Base-by-base conservation (phyloP, 2,329 filamentous ascomycete genomes). In the Aureobasidium mangrovei region DNA sequence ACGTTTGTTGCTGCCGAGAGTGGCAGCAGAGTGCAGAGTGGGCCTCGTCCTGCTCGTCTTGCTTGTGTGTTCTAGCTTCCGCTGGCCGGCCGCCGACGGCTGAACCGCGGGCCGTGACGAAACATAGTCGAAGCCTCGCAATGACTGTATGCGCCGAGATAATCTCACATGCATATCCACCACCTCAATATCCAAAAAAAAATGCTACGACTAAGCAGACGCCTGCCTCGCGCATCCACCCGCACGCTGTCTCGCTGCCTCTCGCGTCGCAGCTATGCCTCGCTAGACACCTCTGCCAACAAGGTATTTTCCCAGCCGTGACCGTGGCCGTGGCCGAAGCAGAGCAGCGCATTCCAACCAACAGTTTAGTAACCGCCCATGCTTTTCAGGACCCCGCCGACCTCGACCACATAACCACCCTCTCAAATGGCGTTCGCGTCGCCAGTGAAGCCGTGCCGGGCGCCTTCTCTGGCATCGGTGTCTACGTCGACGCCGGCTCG, bases 401-500 rank as follows among this genome's bases (percentile, higher is more conserved):
- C 60, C 81, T 95, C 63, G 89, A 96, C 69, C 77, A 85, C 61
- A 85, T 97, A 64, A 95, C 91, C 6, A 91, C 85, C 1, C 81
- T 98, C 12, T 77, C 89, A 47, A 98, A 98, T 78, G 93, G 93
- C 66, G 75, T 98, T 60, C 88, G 91, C 56, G 89, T 98, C 56
- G 93, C 93, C 27, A 95, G 91, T 42, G 93, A 98, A 69, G 90
- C 91, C 55, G 79, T 97, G 8, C 91, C 91, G 1, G 93, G 93
- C 40, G 91, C 91, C 62, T 98, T 98, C 70, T 88, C 91, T 3
- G 93, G 90, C 48, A 86, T 98, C 12, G 93, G 93, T 42, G 89
- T 97, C 59, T 98, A 96, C 73, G 82, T 98, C 66, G 91, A 97
- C 69, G 90, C 89, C 31, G 93, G 93, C 12, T 97, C 93, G 53